These are phyloP conservation scores for Hanseniaspora nectarophila DNA, from an alignment of 805 yeast species.

Conservation along the genomic window DNA sequence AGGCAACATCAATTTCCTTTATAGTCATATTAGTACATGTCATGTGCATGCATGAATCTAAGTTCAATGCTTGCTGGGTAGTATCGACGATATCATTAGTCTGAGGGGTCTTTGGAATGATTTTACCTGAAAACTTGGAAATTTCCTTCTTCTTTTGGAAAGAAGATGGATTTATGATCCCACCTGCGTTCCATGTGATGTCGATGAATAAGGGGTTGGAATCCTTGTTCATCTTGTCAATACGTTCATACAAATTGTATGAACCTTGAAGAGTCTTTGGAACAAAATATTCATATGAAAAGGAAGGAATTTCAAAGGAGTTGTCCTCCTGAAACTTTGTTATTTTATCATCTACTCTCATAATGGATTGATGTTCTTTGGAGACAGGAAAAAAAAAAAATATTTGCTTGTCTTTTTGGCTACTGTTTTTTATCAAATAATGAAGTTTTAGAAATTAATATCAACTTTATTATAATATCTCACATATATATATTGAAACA, in stretches of 20 bases:
- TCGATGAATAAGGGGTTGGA: conserved; percentile 80
- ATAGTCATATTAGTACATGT: conserved; percentile 93
- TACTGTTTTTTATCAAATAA: too few relatives aligned
- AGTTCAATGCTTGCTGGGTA: conserved; percentile 76
- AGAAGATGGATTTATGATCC: conserved; percentile 33
- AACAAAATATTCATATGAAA: conserved; percentile 92
- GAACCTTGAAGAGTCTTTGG: conserved; percentile 97
- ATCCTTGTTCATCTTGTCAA: conserved; percentile 92
- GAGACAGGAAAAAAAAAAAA: too few relatives aligned
- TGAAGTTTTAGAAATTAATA: too few relatives aligned
- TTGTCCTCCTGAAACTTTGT: conserved; percentile 25
- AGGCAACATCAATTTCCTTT: conserved; percentile 68
- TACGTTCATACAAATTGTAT: conserved; percentile 87
- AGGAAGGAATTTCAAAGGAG: conserved; percentile 44
- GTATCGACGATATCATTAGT: conserved; percentile 89
- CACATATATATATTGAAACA: too few relatives aligned
- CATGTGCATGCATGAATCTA: conserved; percentile 95
- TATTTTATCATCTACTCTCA: conserved; percentile 34
- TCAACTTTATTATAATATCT: neutral
- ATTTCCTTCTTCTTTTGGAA: conserved; percentile 1
- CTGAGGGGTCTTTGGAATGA: conserved; percentile 42
- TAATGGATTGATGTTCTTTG: conserved; percentile 13
- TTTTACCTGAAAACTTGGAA: conserved; percentile 11
- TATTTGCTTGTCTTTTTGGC: too few relatives aligned
- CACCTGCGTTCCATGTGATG: conserved; percentile 98